Percentiles rank a stretch among this genome's conserved stretches.
phyloP scores from a whole-genome alignment of 768 basidiomycete genomes.

The Arthromyces matolae region DNA sequence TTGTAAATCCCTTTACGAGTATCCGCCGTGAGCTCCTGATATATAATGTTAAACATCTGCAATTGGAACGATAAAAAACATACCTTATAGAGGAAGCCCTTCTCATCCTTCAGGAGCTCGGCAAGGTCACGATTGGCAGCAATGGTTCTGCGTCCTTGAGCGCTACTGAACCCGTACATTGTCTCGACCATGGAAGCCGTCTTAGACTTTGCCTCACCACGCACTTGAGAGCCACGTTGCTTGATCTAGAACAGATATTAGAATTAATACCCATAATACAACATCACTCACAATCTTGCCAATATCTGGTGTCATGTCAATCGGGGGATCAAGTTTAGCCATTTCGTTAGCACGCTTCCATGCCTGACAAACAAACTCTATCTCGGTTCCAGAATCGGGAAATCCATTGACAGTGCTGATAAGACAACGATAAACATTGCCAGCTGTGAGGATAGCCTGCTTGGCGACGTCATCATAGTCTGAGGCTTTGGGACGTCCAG shows the following conservation, averaged over 20 bases:
- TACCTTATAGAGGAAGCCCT: constrained; percentile 19
- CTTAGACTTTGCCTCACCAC: constrained; percentile 21
- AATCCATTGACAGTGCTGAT: constrained; percentile 18
- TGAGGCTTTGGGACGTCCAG: constrained; percentile 16
- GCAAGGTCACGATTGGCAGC: constrained; percentile 7
- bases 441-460: constrained; percentile 18
- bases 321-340: neutral
- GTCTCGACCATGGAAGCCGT: constrained; percentile 13
- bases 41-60: neutral
- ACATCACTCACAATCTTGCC: constrained; percentile 16
- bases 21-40: neutral
- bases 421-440: constrained; percentile 13
- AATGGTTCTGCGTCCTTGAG: constrained; percentile 10
- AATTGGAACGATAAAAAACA: neutral
- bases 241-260: constrained; percentile 9
- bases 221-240: constrained; percentile 17
- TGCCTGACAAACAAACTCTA: constrained; percentile 7
- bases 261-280: too few relatives aligned
- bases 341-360: constrained; percentile 15
- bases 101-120: constrained; percentile 18
- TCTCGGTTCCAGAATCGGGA: constrained; percentile 17
- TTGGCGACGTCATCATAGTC: constrained; percentile 14
- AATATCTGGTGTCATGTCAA: constrained; percentile 10
- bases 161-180: constrained; percentile 20
- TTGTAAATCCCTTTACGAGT: constrained; percentile 21